Percentiles rank a stretch among this genome's conserved stretches.
These are phyloP conservation scores for Eucalyptus shirleyi DNA, from an alignment of 345 rosid species.

Conservation along the genomic window DNA sequence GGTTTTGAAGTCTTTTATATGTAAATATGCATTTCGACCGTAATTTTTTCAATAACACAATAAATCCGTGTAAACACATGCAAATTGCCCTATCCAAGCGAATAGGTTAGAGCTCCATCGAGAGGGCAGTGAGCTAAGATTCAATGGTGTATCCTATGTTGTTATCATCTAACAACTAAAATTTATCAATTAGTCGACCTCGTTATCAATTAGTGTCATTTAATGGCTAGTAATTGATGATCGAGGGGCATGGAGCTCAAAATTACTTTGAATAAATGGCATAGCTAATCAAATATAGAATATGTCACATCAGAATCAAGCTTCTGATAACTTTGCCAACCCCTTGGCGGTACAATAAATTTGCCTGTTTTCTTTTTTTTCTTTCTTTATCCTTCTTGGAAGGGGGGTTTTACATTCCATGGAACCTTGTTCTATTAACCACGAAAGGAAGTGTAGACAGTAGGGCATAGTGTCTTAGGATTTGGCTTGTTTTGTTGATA, in stretches of 20 bases:
- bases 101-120: not conserved
- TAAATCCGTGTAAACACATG: not conserved
- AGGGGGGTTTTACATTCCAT: not conserved
- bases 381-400: not conserved
- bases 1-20: not conserved
- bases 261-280: not conserved
- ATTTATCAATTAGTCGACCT: not conserved
- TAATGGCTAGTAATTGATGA: not conserved
- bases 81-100: not conserved
- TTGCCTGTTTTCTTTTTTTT: not conserved
- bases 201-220: not conserved
- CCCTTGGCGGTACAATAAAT: not conserved
- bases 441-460: not conserved
- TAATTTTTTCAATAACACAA: not conserved
- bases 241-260: not conserved
- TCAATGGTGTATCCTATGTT: not conserved
- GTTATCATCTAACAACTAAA: not conserved
- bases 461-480: not conserved
- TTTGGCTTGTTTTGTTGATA: not conserved
- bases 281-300: not conserved
- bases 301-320: not conserved
- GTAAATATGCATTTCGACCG: not conserved
- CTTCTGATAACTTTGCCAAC: not conserved
- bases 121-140: not conserved
- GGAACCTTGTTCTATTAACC: not conserved